phyloP scores from a whole-genome alignment of 495 filamentous ascomycete genomes.

The Wilcoxina mikolae region DNA sequence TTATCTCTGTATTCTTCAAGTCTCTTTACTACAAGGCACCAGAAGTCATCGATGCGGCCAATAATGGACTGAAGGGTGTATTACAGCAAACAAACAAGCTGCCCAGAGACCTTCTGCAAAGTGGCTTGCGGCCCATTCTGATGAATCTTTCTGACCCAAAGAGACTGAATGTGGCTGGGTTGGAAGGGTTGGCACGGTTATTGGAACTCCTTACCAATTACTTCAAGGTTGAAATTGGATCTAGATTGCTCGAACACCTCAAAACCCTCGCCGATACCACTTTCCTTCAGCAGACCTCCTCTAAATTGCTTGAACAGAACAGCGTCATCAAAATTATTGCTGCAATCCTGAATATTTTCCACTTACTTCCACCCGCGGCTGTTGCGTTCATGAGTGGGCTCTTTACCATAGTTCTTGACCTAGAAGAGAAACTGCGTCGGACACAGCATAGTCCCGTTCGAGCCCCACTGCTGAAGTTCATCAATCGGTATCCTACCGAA shows the following conservation, averaged over 20 bases:
- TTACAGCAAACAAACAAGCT: conserved; percentile 77
- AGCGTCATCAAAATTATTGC: conserved; percentile 81
- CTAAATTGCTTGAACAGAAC: conserved; percentile 84
- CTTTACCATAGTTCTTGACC: conserved; percentile 71
- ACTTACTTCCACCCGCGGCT: conserved; percentile 76
- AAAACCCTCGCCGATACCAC: conserved; percentile 71
- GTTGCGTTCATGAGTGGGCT: conserved; percentile 79
- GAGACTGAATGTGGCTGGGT: conserved; percentile 69
- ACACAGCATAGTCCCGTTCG: conserved; percentile 91
- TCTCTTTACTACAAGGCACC: conserved; percentile 81
- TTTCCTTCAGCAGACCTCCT: conserved; percentile 75
- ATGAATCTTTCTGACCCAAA: conserved; percentile 92
- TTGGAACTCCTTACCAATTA: conserved; percentile 87
- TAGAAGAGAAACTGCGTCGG: conserved; percentile 71
- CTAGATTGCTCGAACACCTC: conserved; percentile 79
- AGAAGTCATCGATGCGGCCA: conserved; percentile 87
- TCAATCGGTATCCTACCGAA: conserved; percentile 83
- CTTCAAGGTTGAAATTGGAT: conserved; percentile 97
- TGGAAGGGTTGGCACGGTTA: conserved; percentile 81
- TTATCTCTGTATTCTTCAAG: conserved; percentile 95
- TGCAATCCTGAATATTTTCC: conserved; percentile 90
- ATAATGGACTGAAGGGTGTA: conserved; percentile 70
- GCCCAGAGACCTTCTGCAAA: conserved; percentile 88
- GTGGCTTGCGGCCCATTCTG: conserved; percentile 81
- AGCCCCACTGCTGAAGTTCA: conserved; percentile 79